These are phyloP conservation scores for Daldinia vernicosa DNA, from an alignment of 495 filamentous ascomycete genomes.

Conservation along the genomic window DNA sequence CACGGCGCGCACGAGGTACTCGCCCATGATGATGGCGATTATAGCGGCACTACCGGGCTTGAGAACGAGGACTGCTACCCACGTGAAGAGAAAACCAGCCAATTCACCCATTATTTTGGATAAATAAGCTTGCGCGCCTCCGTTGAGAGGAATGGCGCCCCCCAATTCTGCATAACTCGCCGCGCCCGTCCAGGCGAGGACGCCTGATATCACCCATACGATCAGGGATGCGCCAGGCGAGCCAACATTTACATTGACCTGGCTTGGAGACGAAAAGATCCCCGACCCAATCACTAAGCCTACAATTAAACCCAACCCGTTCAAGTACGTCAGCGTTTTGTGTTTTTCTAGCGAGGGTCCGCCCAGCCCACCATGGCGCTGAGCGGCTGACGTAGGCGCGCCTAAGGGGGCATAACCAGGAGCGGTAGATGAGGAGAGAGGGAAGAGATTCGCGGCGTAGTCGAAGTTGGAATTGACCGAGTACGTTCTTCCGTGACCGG, in stretches of 20 bases:
- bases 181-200: constrained; percentile 95
- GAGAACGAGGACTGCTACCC: constrained; percentile 92
- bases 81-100: constrained; percentile 91
- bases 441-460: constrained; percentile 89
- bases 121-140: constrained; percentile 90
- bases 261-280: constrained; percentile 93
- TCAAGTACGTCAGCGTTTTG: constrained; percentile 93
- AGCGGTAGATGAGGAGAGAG: constrained; percentile 84
- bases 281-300: constrained; percentile 97
- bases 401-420: constrained; percentile 82
- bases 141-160: constrained; percentile 94
- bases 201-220: constrained; percentile 87
- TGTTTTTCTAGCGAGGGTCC: constrained; percentile 84
- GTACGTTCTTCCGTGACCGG: constrained; percentile 73
- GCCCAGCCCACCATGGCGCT: constrained; percentile 54
- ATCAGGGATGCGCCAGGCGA: constrained; percentile 91
- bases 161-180: constrained; percentile 96
- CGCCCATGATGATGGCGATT: constrained; percentile 96
- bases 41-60: constrained; percentile 95
- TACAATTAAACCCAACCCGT: constrained; percentile 88
- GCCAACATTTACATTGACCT: constrained; percentile 92
- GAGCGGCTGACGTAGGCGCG: constrained; percentile 66
- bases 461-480: constrained; percentile 94
- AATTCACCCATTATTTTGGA: constrained; percentile 96
- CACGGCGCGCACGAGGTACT: constrained; percentile 88